phyloP scores from a whole-genome alignment of 139 green algal species.

The Chlamydomonas sphaeroides region DNA sequence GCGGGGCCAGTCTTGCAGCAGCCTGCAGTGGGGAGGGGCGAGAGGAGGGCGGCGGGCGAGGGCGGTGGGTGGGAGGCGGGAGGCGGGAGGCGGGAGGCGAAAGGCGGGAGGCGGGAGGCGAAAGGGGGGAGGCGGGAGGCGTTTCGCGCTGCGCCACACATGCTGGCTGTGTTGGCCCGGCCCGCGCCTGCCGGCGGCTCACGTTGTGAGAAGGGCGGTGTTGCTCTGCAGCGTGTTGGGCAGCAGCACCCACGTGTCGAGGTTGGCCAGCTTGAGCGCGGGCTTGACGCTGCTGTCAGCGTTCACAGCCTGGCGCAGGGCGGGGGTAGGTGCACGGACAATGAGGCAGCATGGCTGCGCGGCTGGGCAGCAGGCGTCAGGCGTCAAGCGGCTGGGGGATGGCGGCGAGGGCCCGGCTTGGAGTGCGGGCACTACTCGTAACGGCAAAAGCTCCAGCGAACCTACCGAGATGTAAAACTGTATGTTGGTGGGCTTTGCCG shows the following conservation, averaged over 20 bases:
- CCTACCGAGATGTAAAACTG: constrained; percentile 1
- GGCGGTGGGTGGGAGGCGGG: neutral
- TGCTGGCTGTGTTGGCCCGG: too few relatives aligned
- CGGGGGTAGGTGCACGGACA: neutral
- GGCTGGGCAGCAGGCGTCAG: neutral
- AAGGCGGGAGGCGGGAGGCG: too few relatives aligned
- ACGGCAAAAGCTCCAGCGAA: neutral
- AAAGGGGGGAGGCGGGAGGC: neutral
- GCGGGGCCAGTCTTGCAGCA: neutral
- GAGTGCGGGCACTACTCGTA: neutral
- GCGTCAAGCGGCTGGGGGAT: neutral
- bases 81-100: too few relatives aligned
- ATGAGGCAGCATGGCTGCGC: neutral
- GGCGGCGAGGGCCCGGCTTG: too few relatives aligned
- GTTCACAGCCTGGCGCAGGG: neutral
- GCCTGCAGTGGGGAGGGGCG: neutral
- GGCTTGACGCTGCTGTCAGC: too few relatives aligned
- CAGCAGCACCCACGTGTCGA: too few relatives aligned
- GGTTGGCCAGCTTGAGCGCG: too few relatives aligned
- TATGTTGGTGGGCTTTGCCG: neutral
- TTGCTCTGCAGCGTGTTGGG: too few relatives aligned
- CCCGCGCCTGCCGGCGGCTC: too few relatives aligned
- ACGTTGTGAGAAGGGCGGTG: too few relatives aligned
- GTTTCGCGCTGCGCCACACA: neutral
- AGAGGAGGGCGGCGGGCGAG: too few relatives aligned